phyloP scores from a whole-genome alignment of 129 eudicot species.

The Cynara cardunculus region DNA sequence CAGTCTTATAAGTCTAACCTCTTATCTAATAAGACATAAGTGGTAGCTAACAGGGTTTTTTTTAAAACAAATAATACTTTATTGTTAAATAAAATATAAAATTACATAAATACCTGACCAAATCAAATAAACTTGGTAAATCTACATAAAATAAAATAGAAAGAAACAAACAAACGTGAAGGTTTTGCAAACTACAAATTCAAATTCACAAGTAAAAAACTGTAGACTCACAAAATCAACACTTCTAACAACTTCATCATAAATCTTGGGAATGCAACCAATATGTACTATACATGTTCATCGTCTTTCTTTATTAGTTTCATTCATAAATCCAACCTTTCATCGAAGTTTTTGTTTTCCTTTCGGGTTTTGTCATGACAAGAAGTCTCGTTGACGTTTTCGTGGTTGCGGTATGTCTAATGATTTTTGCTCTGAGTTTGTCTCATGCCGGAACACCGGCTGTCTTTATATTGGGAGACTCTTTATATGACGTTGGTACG shows the following conservation, averaged over 20 bases:
- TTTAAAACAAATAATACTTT: too few species aligned
- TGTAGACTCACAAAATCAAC: neutral
- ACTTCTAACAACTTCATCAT: neutral
- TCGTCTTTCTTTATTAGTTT: neutral
- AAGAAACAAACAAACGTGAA: neutral
- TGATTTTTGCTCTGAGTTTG: neutral
- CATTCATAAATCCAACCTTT: neutral
- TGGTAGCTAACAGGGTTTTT: too few species aligned
- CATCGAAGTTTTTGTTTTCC: neutral
- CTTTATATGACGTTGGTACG: conserved; percentile 21
- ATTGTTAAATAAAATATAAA: too few species aligned
- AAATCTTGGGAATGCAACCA: neutral
- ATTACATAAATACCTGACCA: too few species aligned
- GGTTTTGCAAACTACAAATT: neutral
- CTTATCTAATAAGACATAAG: too few species aligned
- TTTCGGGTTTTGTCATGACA: conserved; percentile 13
- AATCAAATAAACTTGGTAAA: too few species aligned
- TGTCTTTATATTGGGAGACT: conserved; percentile 28
- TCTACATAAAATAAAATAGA: too few species aligned
- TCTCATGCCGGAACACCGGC: conserved; percentile 9
- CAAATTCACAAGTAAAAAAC: neutral
- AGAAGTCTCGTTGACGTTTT: neutral
- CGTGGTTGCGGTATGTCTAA: neutral
- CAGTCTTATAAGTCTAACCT: too few species aligned
- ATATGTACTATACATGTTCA: neutral